These are phyloP conservation scores for Pseudogymnoascus sp. DNA, from an alignment of 2,329 filamentous ascomycete genomes.

Conservation along the genomic window DNA sequence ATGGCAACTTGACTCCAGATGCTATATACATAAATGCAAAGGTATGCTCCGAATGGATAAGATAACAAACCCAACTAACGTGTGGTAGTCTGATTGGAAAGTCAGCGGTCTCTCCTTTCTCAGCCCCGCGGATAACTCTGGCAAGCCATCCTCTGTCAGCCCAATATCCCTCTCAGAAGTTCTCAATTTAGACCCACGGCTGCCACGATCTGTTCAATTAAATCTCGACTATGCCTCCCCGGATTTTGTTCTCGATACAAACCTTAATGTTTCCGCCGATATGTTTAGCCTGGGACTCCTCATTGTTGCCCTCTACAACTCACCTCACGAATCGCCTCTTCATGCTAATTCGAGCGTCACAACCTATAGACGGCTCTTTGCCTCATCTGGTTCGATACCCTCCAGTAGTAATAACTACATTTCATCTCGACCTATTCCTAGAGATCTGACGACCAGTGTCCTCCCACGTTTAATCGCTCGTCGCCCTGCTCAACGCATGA, in stretches of 20 bases:
- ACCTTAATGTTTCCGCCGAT: conserved; percentile 74
- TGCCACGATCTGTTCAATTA: conserved; percentile 77
- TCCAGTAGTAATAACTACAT: conserved; percentile 78
- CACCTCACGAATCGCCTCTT: conserved; percentile 81
- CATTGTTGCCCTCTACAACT: conserved; percentile 86
- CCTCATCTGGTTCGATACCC: conserved; percentile 69
- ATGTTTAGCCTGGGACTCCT: conserved; percentile 90
- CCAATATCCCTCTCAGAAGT: conserved; percentile 77
- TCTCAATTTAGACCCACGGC: conserved; percentile 73
- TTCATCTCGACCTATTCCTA: conserved; percentile 69
- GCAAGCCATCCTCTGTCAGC: conserved; percentile 64
- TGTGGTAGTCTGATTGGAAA: conserved; percentile 83
- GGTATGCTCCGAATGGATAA: conserved; percentile 34
- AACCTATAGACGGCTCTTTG: conserved; percentile 77
- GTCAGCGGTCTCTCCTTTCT: conserved; percentile 90
- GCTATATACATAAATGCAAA: conserved; percentile 92
- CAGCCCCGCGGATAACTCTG: conserved; percentile 68
- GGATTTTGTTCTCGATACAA: conserved; percentile 88
- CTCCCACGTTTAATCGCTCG: conserved; percentile 81
- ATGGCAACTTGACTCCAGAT: conserved; percentile 90
- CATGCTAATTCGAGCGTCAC: conserved; percentile 73
- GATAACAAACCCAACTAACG: conserved; percentile 23
- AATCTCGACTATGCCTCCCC: conserved; percentile 91
- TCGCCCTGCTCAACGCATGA: conserved; percentile 78
- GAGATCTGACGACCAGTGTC: conserved; percentile 66